A percentile compares a stretch with the other conserved stretches of the same genome.
phyloP scores from a whole-genome alignment of 495 filamentous ascomycete genomes.

The Hypoxylon trugodes region DNA sequence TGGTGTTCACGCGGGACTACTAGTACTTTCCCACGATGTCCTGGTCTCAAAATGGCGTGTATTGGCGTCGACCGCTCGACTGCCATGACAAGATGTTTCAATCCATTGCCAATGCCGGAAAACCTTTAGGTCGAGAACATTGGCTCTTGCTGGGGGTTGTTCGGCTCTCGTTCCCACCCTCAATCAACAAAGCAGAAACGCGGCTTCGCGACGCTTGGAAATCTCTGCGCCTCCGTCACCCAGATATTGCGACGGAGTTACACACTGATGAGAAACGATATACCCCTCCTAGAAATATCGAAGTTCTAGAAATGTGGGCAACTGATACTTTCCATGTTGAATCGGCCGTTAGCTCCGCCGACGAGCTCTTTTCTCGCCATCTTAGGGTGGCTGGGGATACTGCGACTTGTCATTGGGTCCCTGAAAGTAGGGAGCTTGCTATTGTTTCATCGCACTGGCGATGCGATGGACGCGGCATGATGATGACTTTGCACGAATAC shows the following conservation, averaged over 20 bases:
- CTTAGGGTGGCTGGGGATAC: background rate
- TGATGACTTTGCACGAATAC: slow-evolving; percentile 11
- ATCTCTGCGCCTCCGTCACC: slow-evolving; percentile 7
- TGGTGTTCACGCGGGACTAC: too few species aligned
- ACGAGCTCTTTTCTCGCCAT: slow-evolving; percentile 8
- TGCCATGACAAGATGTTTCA: slow-evolving; percentile 13
- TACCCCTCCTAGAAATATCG: background rate
- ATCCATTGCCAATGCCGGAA: background rate
- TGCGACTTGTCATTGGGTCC: slow-evolving; percentile 18
- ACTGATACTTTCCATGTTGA: slow-evolving; percentile 2
- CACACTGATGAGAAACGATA: slow-evolving; percentile 14
- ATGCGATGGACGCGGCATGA: slow-evolving; percentile 10
- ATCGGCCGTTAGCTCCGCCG: background rate
- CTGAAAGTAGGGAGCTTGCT: slow-evolving; percentile 10
- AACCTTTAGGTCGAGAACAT: slow-evolving; percentile 11
- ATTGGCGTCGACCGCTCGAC: slow-evolving; percentile 15
- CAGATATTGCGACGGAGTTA: slow-evolving; percentile 3
- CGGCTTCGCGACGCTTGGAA: slow-evolving; percentile 11
- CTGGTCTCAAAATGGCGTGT: background rate
- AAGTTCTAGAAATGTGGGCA: background rate
- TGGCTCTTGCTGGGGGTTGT: slow-evolving; percentile 10
- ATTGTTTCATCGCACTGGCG: slow-evolving; percentile 13
- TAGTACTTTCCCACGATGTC: slow-evolving; percentile 1
- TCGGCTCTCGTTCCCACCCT: background rate
- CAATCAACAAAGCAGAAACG: background rate